Evolutionary conservation across 768 basidiomycete species (phyloP), one percentile per base, ranked within the genome.

Genomic region (Termitomyces heimii): DNA sequence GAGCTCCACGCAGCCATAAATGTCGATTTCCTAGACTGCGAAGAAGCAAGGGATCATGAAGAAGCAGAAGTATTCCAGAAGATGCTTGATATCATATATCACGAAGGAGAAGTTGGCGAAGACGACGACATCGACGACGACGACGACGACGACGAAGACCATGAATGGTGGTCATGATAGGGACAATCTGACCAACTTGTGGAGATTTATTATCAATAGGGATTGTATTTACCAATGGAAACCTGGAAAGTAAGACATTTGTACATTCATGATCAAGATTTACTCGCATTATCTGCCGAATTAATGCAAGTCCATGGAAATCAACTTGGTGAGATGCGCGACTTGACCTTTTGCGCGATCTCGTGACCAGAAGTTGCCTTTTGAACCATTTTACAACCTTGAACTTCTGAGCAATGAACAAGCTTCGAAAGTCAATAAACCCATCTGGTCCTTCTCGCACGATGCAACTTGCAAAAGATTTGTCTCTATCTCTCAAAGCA

Each of bases 381-480:
- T 29, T 29, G 29, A 31, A 31, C 1, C 18, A 3, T 18, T 14
- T 14, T 35, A 8, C 0, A 7, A 18, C 1, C 3, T n/a, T 39
- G 18, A 18, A 13, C 35, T 39, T n/a, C 12, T n/a, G 37, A 40
- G 52, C 54, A 9, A 62, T 59, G 54, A 58, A 28, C 52, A 58
- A 54, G 35, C 54, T 59, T 58, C 55, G 35, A n/a, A 59, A 62
- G 39, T 18, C 40, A n/a, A 28, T 52, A 4, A 46, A 48, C 4
- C 54, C 46, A 45, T 35, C 51, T 18, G 8, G 31, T 9, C 44
- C 51, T 32, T 62, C 61, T 37, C 51, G 58, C n/a, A 59, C 61
- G 14, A 56, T 59, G 45, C 42, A 57, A 39, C 26, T 59, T 34
- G 61, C 61, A 16, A 58, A 57, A 40, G 58, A 62, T 31, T 24